Evolutionary conservation across 208 protist species (phyloP).

Genomic region (Crithidia expoeki): DNA sequence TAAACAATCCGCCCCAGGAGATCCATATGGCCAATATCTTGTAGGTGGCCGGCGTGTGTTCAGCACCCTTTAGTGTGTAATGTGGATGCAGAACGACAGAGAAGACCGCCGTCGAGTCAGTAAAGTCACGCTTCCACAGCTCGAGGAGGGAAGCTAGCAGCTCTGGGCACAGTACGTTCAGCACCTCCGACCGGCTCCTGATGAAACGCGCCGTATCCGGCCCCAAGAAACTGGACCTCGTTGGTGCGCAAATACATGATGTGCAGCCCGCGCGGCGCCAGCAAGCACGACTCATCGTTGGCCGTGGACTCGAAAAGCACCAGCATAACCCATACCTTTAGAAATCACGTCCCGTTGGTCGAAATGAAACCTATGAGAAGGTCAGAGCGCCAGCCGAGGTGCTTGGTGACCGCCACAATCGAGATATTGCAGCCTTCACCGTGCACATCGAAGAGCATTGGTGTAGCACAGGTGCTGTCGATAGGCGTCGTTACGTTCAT

Average conservation of each 20-base stretch:
- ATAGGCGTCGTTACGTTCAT: conserved; percentile 27
- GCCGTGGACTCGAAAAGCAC: conserved; percentile 28
- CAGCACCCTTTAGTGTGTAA: conserved; percentile 27
- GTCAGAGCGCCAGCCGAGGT: conserved; percentile 45
- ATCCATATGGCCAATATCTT: conserved; percentile 31
- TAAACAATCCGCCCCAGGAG: conserved; percentile 43
- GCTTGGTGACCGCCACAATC: conserved; percentile 42
- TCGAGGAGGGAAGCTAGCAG: conserved; percentile 30
- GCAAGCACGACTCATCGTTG: conserved; percentile 42
- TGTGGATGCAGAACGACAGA: conserved; percentile 29
- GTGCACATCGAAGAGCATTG: conserved; percentile 41
- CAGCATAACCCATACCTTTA: conserved; percentile 26
- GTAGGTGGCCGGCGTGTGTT: conserved; percentile 32
- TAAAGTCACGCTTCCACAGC: conserved; percentile 43
- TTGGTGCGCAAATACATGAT: conserved; percentile 37
- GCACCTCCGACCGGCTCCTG: conserved; percentile 26
- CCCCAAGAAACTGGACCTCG: conserved; percentile 33
- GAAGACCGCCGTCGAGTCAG: conserved; percentile 31
- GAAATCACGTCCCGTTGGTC: conserved; percentile 31
- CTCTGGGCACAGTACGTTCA: conserved; percentile 36
- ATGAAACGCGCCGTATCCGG: conserved; percentile 28
- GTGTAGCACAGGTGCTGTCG: conserved; percentile 42
- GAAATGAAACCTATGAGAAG: conserved; percentile 40
- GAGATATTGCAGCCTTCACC: conserved; percentile 44
- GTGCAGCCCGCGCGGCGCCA: conserved; percentile 37